Evolutionary conservation across 805 yeast genomes (phyloP), one percentile per base, ranked within the genome.

Genomic region (Kockiozyma suomiensis): DNA sequence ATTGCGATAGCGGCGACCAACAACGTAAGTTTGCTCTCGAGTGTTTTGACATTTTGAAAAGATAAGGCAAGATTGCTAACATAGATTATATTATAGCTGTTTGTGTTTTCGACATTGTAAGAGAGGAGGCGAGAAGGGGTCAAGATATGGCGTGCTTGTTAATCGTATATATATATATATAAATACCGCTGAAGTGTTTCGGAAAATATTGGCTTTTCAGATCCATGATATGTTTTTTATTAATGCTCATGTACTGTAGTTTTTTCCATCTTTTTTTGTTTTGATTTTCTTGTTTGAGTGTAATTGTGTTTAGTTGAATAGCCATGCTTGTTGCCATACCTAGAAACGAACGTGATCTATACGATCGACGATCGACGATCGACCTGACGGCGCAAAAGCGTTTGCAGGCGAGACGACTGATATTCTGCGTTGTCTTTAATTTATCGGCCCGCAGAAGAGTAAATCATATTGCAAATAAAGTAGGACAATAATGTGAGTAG

Each of bases 1-100:
- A 96, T 94, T 68, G 99, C 99, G 45, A 89, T 94, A 71, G 98
- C 98, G 50, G 98, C 99, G 19, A 94, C 99, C 23, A 96, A 94
- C 78, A 94, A 94, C 77, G 81, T 90, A 50, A 61, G 69, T 53
- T 32, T 33, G 2, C 13, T 4, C 15, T 41, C 30, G 23, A 23
- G 13, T 25, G 42, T 8, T n/a, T 13, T 32, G n/a, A 2, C 19
- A n/a, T 33, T 13, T 33, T 26, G 30, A 28, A 15, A 33, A 3
- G 43, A 13, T 1, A 17, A 35, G 3, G 15, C 2, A 12, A 13
- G n/a, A 4, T n/a, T 46, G 23, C 57, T 54, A 35, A 35, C 46
- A 6, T 10, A 25, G 6, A 7, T 3, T 19, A n/a, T 5, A 5
- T 21, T 13, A 30, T 47, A 65, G 68, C 68, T 75, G 56, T 75